Evolutionary conservation across 2,329 filamentous ascomycete genomes (phyloP).

Genomic region (Thelonectria olida): DNA sequence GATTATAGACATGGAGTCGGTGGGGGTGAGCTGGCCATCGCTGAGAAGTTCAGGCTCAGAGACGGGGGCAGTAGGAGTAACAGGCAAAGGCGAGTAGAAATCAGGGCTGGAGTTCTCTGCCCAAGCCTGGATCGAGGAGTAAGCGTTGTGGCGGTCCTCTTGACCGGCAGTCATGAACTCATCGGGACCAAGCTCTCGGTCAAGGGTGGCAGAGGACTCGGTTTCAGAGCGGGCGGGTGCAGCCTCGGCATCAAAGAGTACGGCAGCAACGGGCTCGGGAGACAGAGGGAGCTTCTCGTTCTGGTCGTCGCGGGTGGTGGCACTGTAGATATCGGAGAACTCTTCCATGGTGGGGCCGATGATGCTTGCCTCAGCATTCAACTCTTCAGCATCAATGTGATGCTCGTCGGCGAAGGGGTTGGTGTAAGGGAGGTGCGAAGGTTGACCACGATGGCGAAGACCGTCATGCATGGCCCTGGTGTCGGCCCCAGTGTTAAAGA

Average conservation of each 20-base stretch:
- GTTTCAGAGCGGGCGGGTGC: constrained; percentile 27
- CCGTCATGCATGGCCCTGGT: constrained; percentile 51
- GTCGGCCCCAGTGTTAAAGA: constrained; percentile 67
- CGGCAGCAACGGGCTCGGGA: constrained; percentile 39
- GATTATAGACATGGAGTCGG: constrained; percentile 64
- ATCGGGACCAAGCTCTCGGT: constrained; percentile 49
- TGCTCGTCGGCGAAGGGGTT: constrained; percentile 70
- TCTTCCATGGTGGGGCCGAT: constrained; percentile 59
- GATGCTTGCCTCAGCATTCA: constrained; percentile 49
- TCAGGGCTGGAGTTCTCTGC: constrained; percentile 62
- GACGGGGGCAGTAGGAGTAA: constrained; percentile 56
- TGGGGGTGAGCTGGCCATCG: constrained; percentile 66
- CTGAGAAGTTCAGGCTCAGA: constrained; percentile 63
- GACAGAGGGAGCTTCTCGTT: constrained; percentile 19
- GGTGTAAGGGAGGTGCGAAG: constrained; percentile 59
- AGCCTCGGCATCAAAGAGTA: constrained; percentile 45
- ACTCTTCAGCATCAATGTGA: constrained; percentile 60
- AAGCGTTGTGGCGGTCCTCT: constrained; percentile 58
- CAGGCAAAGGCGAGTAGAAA: constrained; percentile 70
- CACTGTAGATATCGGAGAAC: constrained; percentile 66
- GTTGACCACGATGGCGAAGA: constrained; percentile 58
- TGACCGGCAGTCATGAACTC: constrained; percentile 64
- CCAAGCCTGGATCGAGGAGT: constrained; percentile 72
- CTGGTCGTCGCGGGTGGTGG: constrained; percentile 55
- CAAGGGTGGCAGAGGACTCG: constrained; percentile 45